A percentile compares a stretch with the other conserved stretches of the same genome.
Conservation (phyloP, 1,284 basidiomycete genomes). For the Exsudoporus floridanus region DNA sequence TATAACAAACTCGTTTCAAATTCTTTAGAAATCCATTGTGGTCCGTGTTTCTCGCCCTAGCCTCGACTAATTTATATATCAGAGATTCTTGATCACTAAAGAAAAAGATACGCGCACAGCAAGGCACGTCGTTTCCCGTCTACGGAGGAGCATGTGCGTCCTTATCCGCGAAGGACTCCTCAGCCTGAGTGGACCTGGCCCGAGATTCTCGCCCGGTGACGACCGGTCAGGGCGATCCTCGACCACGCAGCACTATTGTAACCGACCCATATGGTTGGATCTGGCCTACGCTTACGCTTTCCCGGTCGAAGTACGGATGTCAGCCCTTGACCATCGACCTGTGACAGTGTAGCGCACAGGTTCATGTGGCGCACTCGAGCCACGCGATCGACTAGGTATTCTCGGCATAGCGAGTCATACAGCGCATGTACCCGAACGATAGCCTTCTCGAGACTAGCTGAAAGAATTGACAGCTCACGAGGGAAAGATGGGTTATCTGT, state of each 20-base stretch:
- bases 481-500: not conserved
- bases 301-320: not conserved
- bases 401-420: not conserved
- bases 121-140: not conserved
- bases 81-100: not conserved
- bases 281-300: not conserved
- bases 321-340: not conserved
- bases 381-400: not conserved
- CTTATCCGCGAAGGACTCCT: conserved; percentile 1
- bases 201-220: not conserved
- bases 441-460: not conserved
- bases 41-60: conserved; percentile 2
- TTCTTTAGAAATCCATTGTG: not conserved
- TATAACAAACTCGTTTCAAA: not conserved
- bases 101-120: not conserved
- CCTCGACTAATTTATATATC: not conserved
- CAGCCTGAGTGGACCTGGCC: not conserved
- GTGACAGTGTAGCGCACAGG: not conserved
- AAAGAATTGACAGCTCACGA: not conserved
- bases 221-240: not conserved
- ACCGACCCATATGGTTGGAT: not conserved
- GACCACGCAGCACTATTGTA: not conserved
- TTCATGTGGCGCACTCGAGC: not conserved
- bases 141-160: not conserved
- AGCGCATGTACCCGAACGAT: not conserved